These are phyloP conservation scores for Kickxella alabastrina DNA, from an alignment of 192 early-diverging fungal genomes.

Conservation along the genomic window DNA sequence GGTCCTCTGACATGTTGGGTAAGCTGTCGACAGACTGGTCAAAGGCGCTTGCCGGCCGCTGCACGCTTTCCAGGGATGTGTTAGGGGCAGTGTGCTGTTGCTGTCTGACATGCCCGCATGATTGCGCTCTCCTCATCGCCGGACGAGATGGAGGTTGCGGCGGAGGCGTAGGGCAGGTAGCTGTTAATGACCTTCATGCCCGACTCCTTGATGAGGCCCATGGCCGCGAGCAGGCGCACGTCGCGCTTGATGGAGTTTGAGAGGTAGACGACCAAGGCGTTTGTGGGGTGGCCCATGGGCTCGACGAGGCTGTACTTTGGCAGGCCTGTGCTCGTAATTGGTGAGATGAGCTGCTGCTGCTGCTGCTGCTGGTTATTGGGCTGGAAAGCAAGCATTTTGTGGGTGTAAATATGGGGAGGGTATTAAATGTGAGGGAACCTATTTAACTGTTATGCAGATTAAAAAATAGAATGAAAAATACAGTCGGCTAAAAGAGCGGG, in stretches of 20 bases:
- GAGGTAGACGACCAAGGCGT: conserved; percentile 39
- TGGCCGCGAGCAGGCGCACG: conserved; percentile 43
- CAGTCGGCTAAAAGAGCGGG: no score
- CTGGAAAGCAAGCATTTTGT: conserved; percentile 26
- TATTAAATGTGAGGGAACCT: no score
- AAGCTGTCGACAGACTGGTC: conserved; percentile 4
- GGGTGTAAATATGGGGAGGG: neutral
- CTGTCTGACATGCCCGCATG: conserved; percentile 12
- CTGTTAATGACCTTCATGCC: conserved; percentile 33
- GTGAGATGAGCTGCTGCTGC: conserved; percentile 11
- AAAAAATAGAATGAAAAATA: no score
- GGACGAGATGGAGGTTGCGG: neutral
- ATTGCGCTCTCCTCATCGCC: conserved; percentile 26
- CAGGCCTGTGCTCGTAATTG: conserved; percentile 6
- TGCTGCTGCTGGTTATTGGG: conserved; percentile 10
- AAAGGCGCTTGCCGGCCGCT: conserved; percentile 1
- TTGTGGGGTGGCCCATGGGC: conserved; percentile 5
- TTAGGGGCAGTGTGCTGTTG: conserved; percentile 9
- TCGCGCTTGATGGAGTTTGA: conserved; percentile 49
- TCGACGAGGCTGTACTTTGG: conserved; percentile 29
- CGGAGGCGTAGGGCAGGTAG: conserved; percentile 33
- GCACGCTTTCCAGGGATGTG: neutral
- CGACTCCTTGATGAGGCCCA: conserved; percentile 43
- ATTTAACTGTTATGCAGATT: no score
- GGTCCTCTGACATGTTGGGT: conserved; percentile 13